Base-by-base conservation (phyloP, 2,329 filamentous ascomycete species). In the Rutstroemia sp. region DNA sequence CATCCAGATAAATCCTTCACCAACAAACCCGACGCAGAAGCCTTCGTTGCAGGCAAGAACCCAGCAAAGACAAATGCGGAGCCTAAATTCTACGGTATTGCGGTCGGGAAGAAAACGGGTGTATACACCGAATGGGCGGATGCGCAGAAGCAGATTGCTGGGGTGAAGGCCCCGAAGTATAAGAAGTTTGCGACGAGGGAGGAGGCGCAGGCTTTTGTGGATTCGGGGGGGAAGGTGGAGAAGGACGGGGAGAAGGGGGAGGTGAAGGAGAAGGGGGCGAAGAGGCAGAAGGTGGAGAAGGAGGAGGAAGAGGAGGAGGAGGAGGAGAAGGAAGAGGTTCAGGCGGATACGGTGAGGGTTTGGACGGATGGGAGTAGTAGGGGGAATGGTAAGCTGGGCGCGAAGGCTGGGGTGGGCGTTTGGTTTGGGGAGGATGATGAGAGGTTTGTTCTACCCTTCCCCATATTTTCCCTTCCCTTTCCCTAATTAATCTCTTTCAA, bases 121-220 rank as follows among this genome's bases (percentile, higher is more conserved):
- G 79, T 86, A 30, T 86, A 82, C 67, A 76, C 73, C 2, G 76
- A 82, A 56, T 86, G 91, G 90, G 71, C 79, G 12, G 81, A 84
- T 44, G 89, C 87, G 10, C 78, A 86, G 59, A 76, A 83, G 61
- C 87, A 92, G 61, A 89, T 94, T 59, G 82, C 77, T 34, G 89
- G 87, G 2, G 86, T 84, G 67, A 86, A 86, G 64, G 84, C 83
- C 2, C 81, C 82, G 42, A 83, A 83, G 63, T 83, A 87, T 70
- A 88, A 86, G 70, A 86, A 81, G 60, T 92, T 91, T 62, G 71
- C 74, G 4, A 87, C 81, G 1, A 76, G 79, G 25, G 77, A 76
- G 57, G 90, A 95, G 70, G 92, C 92, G 0, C 83, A 92, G 66
- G 82, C 82, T 19, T 96, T 88, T 68, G 88, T 96, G 50, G 75